Evolutionary conservation across 2,329 filamentous ascomycete species (phyloP).

Genomic region (Pseudogymnoascus sp.): DNA sequence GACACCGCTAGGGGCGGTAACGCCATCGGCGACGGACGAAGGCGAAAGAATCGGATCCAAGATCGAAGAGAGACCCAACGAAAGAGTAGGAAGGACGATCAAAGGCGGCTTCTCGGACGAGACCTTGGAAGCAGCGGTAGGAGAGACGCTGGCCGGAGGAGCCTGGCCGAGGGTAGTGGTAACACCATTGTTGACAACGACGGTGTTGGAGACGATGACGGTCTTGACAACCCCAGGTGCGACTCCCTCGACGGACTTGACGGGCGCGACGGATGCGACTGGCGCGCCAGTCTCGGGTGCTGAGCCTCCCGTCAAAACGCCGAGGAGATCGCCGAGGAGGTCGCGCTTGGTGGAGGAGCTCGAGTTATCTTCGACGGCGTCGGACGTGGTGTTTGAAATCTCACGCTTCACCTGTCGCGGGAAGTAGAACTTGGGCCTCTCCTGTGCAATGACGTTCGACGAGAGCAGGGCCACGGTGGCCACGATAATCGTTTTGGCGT

Average conservation of each 20-base stretch:
- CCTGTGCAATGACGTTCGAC: constrained; percentile 37
- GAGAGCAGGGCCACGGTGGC: constrained; percentile 42
- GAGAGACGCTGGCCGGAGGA: neutral
- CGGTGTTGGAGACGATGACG: constrained; percentile 8
- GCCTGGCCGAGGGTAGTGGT: neutral
- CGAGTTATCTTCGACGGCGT: neutral
- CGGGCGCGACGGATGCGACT: neutral
- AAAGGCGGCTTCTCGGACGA: neutral
- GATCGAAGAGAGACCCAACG: neutral
- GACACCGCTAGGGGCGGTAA: constrained; percentile 12
- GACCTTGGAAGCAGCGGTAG: neutral
- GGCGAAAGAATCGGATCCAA: constrained; percentile 1
- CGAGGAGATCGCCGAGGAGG: neutral
- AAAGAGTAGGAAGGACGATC: neutral
- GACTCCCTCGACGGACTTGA: neutral
- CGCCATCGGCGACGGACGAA: constrained; percentile 8
- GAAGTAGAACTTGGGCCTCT: constrained; percentile 48
- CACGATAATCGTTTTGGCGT: constrained; percentile 39
- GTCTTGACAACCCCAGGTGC: constrained; percentile 6
- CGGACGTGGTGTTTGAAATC: constrained; percentile 35
- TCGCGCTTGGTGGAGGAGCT: constrained; percentile 9
- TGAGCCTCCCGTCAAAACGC: constrained; percentile 12
- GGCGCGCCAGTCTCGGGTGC: constrained; percentile 19
- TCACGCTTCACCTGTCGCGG: constrained; percentile 48
- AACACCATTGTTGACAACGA: neutral